Evolutionary conservation across 2,329 filamentous ascomycete species (phyloP).

Genomic region (Fusarium bactridioides): DNA sequence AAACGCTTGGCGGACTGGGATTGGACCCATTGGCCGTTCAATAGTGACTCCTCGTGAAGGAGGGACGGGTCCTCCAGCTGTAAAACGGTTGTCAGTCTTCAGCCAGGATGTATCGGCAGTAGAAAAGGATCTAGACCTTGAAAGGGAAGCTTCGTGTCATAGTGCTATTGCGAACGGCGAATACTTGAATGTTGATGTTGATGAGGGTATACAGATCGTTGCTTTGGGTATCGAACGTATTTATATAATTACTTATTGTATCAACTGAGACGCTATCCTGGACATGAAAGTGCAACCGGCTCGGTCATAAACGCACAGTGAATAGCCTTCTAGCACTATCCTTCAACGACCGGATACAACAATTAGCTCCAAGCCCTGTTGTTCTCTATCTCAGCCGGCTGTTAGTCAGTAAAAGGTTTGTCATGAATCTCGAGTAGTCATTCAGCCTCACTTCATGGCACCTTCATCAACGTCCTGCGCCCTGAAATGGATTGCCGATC

Average conservation of each 20-base stretch:
- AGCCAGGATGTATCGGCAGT: fast-evolving
- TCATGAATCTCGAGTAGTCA: background rate
- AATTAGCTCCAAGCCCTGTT: no score
- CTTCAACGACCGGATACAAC: background rate
- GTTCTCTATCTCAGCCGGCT: background rate
- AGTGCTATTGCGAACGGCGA: background rate
- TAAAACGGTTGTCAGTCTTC: background rate
- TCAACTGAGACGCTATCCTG: no score
- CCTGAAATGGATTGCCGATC: background rate
- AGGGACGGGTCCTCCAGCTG: background rate
- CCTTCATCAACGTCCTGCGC: no score
- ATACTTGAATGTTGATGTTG: no score
- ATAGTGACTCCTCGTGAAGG: background rate
- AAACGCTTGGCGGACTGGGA: background rate
- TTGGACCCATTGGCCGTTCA: background rate
- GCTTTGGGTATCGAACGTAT: background rate
- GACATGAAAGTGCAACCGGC: background rate
- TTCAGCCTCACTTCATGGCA: fast-evolving
- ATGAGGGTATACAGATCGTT: fast-evolving
- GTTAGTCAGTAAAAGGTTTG: background rate
- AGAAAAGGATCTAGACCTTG: background rate
- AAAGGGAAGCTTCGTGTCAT: background rate
- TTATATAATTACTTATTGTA: background rate
- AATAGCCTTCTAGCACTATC: background rate
- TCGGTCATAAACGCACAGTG: no score